Conservation (phyloP, 768 basidiomycete genomes). For the Amanita pallidorosea region DNA sequence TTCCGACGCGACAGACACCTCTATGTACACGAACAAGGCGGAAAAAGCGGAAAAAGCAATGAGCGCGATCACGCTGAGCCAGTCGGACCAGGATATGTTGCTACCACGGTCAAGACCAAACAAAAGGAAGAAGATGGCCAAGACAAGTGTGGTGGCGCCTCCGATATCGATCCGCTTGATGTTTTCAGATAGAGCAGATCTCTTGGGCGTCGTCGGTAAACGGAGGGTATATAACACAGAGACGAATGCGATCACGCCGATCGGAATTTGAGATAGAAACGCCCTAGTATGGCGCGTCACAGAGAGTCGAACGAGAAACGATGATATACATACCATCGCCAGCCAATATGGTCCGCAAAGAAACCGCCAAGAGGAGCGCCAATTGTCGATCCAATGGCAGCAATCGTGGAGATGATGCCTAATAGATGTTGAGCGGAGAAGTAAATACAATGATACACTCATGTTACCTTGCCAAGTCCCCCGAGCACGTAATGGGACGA, state of each 20-base stretch:
- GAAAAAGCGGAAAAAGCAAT: conserved; percentile 21
- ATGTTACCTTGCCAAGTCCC: conserved; percentile 59
- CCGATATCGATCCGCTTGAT: conserved; percentile 52
- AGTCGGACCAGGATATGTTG: conserved; percentile 35
- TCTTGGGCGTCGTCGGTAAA: conserved; percentile 33
- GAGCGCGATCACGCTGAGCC: conserved; percentile 25
- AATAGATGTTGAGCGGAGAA: not conserved
- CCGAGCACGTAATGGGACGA: conserved; percentile 48
- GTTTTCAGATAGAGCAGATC: conserved; percentile 34
- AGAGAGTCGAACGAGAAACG: not conserved
- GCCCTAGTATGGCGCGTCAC: conserved; percentile 22
- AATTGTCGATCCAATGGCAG: conserved; percentile 41
- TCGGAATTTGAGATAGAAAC: conserved; percentile 51
- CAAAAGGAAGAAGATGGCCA: conserved; percentile 44
- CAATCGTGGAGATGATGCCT: conserved; percentile 53
- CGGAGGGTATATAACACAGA: conserved; percentile 43
- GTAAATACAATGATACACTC: not conserved
- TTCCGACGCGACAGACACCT: conserved; percentile 39
- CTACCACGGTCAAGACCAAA: conserved; percentile 46
- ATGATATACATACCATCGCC: conserved; percentile 41
- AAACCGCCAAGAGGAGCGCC: conserved; percentile 60
- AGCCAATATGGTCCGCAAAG: conserved; percentile 52
- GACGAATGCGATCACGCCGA: conserved; percentile 42
- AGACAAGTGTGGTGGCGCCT: conserved; percentile 44
- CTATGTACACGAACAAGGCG: conserved; percentile 31